Conservation (phyloP, 2,329 filamentous ascomycete species). For the Sporothrix schenckii region DNA sequence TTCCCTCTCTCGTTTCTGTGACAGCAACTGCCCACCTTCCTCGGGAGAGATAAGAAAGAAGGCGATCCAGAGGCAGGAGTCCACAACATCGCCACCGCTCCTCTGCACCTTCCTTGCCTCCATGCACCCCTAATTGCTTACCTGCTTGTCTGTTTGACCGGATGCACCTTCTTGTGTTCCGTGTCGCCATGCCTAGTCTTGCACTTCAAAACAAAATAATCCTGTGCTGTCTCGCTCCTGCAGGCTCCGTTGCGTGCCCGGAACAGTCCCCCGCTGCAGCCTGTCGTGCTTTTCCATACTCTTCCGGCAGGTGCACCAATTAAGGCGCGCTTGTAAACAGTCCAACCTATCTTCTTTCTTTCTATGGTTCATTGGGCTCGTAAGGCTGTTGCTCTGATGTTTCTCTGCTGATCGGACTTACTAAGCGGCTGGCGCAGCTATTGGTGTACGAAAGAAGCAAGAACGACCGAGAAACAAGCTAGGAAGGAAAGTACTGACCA, state of each 20-base stretch:
- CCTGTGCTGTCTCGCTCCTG: too few relatives aligned
- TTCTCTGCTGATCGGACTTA: conserved; percentile 14
- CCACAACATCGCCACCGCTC: conserved; percentile 1
- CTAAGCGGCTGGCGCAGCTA: conserved; percentile 8
- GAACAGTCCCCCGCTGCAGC: conserved; percentile 13
- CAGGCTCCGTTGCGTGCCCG: conserved; percentile 7
- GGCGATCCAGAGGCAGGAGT: not conserved
- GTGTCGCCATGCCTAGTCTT: not conserved
- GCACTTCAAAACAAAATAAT: conserved; percentile 12
- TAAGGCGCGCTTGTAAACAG: not conserved
- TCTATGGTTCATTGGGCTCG: not conserved
- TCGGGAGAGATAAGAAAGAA: not conserved
- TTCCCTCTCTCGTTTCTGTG: not conserved
- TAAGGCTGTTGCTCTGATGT: conserved; percentile 18
- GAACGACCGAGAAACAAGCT: not conserved
- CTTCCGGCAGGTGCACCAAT: not conserved
- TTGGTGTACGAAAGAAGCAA: not conserved
- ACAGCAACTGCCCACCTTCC: not conserved
- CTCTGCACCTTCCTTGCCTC: conserved; percentile 14
- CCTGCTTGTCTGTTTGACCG: not conserved
- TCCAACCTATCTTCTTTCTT: not conserved
- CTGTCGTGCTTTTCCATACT: not conserved
- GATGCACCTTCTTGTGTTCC: not conserved
- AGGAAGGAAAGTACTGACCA: not conserved
- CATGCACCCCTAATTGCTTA: not conserved